phyloP scores from a whole-genome alignment of 1,284 basidiomycete species.

The Ustilago bromivora region DNA sequence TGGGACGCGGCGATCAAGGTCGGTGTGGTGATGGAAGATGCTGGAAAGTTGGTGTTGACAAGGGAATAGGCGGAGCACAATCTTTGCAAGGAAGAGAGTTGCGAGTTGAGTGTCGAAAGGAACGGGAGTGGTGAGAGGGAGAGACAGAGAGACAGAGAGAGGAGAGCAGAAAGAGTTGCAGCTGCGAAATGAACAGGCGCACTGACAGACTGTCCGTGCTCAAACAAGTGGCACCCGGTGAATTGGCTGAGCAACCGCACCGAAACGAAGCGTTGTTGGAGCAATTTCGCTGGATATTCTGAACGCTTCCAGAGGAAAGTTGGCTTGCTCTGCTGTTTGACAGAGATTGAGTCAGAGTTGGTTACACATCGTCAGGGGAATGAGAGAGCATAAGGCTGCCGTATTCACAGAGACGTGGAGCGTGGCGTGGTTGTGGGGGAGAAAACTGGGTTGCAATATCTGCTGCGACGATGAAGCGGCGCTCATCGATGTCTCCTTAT shows the following conservation, averaged over 20 bases:
- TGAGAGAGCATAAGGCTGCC: no score
- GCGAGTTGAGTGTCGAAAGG: no score
- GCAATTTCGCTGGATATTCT: slow-evolving; percentile 7
- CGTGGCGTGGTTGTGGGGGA: neutral
- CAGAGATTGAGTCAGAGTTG: neutral
- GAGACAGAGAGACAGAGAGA: neutral
- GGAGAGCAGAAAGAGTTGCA: neutral
- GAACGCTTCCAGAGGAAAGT: neutral
- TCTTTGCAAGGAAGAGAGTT: no score
- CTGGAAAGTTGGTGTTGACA: neutral
- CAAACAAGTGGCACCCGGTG: neutral
- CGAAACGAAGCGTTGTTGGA: neutral
- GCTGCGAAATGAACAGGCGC: slow-evolving; percentile 5
- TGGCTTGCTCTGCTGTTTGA: neutral
- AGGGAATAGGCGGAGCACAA: no score
- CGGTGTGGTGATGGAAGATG: neutral
- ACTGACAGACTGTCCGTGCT: slow-evolving; percentile 2
- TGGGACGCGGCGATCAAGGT: neutral
- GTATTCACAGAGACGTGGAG: no score
- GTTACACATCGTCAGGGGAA: neutral
- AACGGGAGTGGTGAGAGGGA: neutral
- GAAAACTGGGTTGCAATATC: neutral
- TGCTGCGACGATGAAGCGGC: neutral
- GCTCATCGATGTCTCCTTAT: neutral
- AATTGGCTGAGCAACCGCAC: neutral